Evolutionary conservation across 2,329 filamentous ascomycete genomes (phyloP), one percentile per base, ranked within the genome.

Genomic region (Colletotrichum cuscutae): DNA sequence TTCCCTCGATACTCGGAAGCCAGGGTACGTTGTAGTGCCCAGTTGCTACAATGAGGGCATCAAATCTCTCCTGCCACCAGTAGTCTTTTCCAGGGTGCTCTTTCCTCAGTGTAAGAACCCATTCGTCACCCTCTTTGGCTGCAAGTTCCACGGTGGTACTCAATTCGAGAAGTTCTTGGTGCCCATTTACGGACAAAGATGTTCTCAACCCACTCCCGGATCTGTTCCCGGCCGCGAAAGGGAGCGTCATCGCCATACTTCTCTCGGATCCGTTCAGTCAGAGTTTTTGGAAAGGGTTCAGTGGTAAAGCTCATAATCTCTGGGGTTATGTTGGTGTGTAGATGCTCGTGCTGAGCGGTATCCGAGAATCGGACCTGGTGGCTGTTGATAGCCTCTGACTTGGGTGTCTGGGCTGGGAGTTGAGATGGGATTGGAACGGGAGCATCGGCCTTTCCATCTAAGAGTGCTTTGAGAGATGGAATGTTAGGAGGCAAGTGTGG

Each of bases 301-400:
- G 88, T 84, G 0, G 87, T 87, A 75, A 86, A 91, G 9, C 84
- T 83, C 89, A 91, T 91, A 7, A 87, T 85, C 5, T 82, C 79
- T 0, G 85, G 85, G 54, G 86, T 86, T 64, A 91, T 87, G 76
- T 91, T 91, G 37, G 87, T 90, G 74, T 91, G 87, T 26, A 91
- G 79, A n/a, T 86, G 82, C 13, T 88, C 86, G 75, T 92, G 90
- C 28, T 89, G 83, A 1, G 87, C 85, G 0, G 88, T 87, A 70
- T 89, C 87, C 1, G 83, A 82, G 75, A 86, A 89, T 6, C 88
- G 84, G 42, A 84, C 79, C 71, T 86, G 83, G 13, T 81, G 77
- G 9, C 71, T 76, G 59, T 81, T 81, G 30, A 80, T 67, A 2
- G 73, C 73, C 24, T 80, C 78, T 15, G 82, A 82, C 42, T 82